A percentile compares a stretch with the other conserved stretches of the same genome.
These are phyloP conservation scores for Pichia sp. DNA, from an alignment of 1,139 yeast genomes.

Conservation along the genomic window DNA sequence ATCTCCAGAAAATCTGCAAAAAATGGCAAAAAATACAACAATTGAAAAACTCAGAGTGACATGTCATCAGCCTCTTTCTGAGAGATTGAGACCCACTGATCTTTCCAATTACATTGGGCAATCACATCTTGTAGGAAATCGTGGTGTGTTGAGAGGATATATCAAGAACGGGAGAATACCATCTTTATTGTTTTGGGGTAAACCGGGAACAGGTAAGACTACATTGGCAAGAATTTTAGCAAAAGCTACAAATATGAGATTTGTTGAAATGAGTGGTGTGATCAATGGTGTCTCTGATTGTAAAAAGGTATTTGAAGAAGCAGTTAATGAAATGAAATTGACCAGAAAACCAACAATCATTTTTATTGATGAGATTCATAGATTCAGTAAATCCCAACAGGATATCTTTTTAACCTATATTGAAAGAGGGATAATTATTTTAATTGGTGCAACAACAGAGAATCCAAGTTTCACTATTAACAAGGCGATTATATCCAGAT, in stretches of 20 bases:
- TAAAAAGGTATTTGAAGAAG: slow-evolving; percentile 64
- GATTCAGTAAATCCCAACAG: slow-evolving; percentile 86
- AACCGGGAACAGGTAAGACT: slow-evolving; percentile 94
- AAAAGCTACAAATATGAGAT: slow-evolving; percentile 44
- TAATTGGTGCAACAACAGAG: slow-evolving; percentile 95
- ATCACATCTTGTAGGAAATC: slow-evolving; percentile 64
- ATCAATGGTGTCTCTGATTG: slow-evolving; percentile 65
- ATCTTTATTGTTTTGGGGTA: slow-evolving; percentile 91
- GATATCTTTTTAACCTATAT: slow-evolving; percentile 72
- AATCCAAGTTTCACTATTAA: slow-evolving; percentile 90
- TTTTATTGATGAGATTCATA: slow-evolving; percentile 87
- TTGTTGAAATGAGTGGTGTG: slow-evolving; percentile 85
- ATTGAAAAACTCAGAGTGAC: slow-evolving; percentile 31
- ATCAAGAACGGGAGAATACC: slow-evolving; percentile 61
- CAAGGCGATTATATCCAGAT: slow-evolving; percentile 79
- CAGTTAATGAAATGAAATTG: slow-evolving; percentile 58
- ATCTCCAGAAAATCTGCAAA: slow-evolving; percentile 3
- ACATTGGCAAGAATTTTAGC: slow-evolving; percentile 61
- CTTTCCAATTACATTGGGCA: slow-evolving; percentile 84
- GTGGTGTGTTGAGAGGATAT: slow-evolving; percentile 66
- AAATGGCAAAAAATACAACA: slow-evolving; percentile 8
- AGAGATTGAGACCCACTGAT: slow-evolving; percentile 67
- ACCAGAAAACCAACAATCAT: slow-evolving; percentile 68
- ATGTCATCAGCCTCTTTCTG: slow-evolving; percentile 70
- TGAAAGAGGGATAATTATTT: slow-evolving; percentile 57